Percentiles rank a stretch among this genome's conserved stretches.
Evolutionary conservation across 1,284 basidiomycete species (phyloP).

Genomic region (Ustilago loliicola): DNA sequence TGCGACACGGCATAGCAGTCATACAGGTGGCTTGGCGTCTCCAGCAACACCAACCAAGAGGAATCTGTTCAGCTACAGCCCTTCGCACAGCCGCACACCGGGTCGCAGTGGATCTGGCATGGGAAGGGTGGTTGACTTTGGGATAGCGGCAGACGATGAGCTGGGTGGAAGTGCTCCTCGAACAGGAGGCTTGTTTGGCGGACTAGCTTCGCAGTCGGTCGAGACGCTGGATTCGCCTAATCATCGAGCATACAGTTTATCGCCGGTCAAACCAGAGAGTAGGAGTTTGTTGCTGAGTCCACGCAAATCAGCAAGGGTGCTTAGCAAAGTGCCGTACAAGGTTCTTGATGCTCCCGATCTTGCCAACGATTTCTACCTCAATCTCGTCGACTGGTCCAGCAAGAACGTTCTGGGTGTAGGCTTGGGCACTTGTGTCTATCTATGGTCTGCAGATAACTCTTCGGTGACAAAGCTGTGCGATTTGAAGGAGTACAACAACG

Average conservation of each 20-base stretch:
- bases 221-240: conserved; percentile 73
- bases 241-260: conserved; percentile 89
- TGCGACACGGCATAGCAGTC: conserved; percentile 46
- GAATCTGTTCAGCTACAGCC: conserved; percentile 73
- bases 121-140: conserved; percentile 46
- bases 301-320: conserved; percentile 81
- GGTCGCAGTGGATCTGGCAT: conserved; percentile 49
- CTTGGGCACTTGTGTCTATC: conserved; percentile 89
- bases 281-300: conserved; percentile 88
- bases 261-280: conserved; percentile 87
- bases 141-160: conserved; percentile 37
- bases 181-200: conserved; percentile 58
- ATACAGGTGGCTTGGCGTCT: conserved; percentile 35
- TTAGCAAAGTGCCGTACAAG: conserved; percentile 96
- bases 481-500: conserved; percentile 73
- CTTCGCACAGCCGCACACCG: conserved; percentile 48
- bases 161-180: conserved; percentile 23
- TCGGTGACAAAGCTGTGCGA: conserved; percentile 93
- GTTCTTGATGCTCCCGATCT: conserved; percentile 97
- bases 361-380: conserved; percentile 94
- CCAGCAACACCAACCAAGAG: conserved; percentile 70
- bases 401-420: conserved; percentile 96
- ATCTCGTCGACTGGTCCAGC: conserved; percentile 96
- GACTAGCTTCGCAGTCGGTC: conserved; percentile 35
- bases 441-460: conserved; percentile 95